Base-by-base conservation (phyloP, 2,329 filamentous ascomycete genomes). In the Trichoderma endophyticum region DNA sequence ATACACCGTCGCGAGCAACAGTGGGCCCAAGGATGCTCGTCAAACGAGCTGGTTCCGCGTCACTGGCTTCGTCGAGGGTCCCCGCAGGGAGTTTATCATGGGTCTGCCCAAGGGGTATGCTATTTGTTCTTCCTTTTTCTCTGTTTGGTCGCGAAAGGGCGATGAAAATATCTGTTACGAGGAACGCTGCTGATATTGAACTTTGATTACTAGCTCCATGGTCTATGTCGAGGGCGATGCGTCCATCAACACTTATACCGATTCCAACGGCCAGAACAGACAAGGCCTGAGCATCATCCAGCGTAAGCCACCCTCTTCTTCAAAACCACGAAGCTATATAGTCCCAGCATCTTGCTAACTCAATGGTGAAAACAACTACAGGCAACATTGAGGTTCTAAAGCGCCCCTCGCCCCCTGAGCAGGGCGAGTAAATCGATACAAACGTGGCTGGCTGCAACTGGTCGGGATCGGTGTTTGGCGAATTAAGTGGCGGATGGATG, bases 1-100 rank as follows among this genome's bases (percentile, higher is more conserved):
- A 77, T 98, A 97, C 81, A 84, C 90, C 5, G 84, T 99, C 74
- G 95, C 89, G 66, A 92, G 90, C 77, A 90, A 85, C 81, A 81
- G 81, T 73, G 94, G 94, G 15, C 83, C 86, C 73, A 85, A 83
- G 75, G 92, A 95, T 18, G 92, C 93, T 82, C 86, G 89, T 79
- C 87, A 90, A 80, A 93, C 92, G 34, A 96, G 91, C 86, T 98
- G 93, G 92, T 98, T 97, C 87, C 87, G 87, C 72, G 86, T 98
- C 70, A 86, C 90, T 39, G 90, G 87, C 83, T 98, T 98, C 80
- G 84, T 85, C 15, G 90, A 93, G 75, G 93, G 92, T 14, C 82
- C 87, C 64, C 86, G 88, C 80, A 90, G 91, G 78, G 93, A 97
- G 74, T 91, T 88, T 78, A 80, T 97, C 76, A 83, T 93, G 79